Base-by-base conservation (phyloP, 495 filamentous ascomycete genomes). In the Aspergillus mulundensis region DNA sequence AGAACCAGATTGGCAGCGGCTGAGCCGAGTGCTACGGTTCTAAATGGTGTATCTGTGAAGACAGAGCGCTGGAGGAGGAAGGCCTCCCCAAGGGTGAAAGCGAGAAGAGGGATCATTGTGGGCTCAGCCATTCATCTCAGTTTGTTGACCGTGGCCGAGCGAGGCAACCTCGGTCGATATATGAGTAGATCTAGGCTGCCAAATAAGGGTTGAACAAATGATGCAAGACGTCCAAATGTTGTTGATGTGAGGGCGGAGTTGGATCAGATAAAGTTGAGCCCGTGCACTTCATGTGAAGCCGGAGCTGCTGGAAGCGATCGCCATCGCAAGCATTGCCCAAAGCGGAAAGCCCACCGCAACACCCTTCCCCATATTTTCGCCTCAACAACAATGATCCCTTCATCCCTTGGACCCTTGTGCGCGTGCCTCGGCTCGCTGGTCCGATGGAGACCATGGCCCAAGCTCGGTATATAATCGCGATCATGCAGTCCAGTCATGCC, bases 31-130 rank as follows among this genome's bases (percentile, higher is more conserved):
- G 53, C 48, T 3, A 69, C 46, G 2, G 61, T 62, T 10, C 61
- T 59, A 16, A 73, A 68, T 1, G 62, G 40, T n/a, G 51, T 51
- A 41, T 70, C 66, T 1, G 55, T 44, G 8, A 73, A 67, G 23
- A 70, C 23, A 7, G 48, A 57, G 49, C 61, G 68, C 36, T 70
- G 71, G 14, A 74, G 50, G 39, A 71, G 36, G 44, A 66, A 69
- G 1, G 59, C 66, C 53, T 73, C 68, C 11, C 64, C 54, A 1
- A 71, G 54, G 18, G 70, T 52, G 25, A 67, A 39, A 14, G 48
- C 60, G 15, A 61, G 41, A n/a, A 74, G 41, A 48, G 21, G 62
- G 15, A 58, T 50, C 56, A 61, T 59, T 41, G 20, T 50, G 30
- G 15, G 14, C n/a, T n/a, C n/a, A n/a, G n/a, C 23, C 47, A 15